Evolutionary conservation across 78 protist species (phyloP).

Genomic region (Carpediemonas membranifera): DNA sequence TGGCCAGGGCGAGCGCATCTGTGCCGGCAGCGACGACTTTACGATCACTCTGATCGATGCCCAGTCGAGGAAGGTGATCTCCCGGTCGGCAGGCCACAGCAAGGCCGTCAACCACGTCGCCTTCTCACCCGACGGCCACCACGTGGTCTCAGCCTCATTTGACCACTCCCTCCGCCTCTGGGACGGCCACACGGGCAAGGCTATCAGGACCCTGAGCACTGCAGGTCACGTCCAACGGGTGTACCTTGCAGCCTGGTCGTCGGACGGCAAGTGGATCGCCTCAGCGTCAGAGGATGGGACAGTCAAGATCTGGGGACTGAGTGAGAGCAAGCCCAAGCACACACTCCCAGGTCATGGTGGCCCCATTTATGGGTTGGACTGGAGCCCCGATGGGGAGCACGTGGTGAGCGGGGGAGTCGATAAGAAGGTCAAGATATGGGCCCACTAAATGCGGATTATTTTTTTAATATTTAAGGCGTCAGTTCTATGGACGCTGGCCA

Average conservation of each 20-base stretch:
- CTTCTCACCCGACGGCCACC: conserved; percentile 79
- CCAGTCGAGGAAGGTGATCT: conserved; percentile 59
- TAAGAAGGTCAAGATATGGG: conserved; percentile 55
- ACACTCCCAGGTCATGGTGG: no score
- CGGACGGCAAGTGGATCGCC: no score
- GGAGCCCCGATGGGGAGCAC: conserved; percentile 86
- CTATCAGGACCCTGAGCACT: conserved; percentile 52
- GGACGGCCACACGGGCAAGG: conserved; percentile 51
- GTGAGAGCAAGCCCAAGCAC: no score
- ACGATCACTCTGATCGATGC: conserved; percentile 84
- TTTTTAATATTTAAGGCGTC: no score
- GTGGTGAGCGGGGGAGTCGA: conserved; percentile 82
- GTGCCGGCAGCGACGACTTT: conserved; percentile 80
- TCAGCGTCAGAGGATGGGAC: no score
- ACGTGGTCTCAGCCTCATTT: conserved; percentile 82
- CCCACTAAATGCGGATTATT: no score
- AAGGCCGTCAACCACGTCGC: conserved; percentile 4
- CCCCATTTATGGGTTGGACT: conserved; percentile 83
- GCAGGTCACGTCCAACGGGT: conserved; percentile 89
- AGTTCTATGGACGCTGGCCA: no score
- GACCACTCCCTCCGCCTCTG: conserved; percentile 87
- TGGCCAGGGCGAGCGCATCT: conserved; percentile 48
- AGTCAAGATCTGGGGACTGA: no score
- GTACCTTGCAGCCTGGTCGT: conserved; percentile 82
- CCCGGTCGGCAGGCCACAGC: no score